A percentile compares a stretch with the other conserved stretches of the same genome.
phyloP scores from a whole-genome alignment of 257 asterid genomes.

The Jacaranda copaia region DNA sequence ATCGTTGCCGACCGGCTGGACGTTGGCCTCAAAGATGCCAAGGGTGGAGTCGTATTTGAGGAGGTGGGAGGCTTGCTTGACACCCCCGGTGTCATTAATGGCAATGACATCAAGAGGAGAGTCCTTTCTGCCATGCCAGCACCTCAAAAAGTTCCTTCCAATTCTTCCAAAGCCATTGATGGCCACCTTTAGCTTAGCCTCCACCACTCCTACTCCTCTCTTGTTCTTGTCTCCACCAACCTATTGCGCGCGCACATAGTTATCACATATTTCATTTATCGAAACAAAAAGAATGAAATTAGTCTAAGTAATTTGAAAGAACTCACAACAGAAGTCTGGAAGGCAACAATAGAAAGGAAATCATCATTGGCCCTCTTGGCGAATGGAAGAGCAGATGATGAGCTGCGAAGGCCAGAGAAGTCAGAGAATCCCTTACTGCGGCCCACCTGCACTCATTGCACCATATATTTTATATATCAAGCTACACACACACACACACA shows the following conservation, averaged over 20 bases:
- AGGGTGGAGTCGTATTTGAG: constrained; percentile 97
- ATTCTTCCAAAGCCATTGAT: constrained; percentile 93
- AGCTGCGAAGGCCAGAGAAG: constrained; percentile 76
- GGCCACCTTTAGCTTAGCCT: constrained; percentile 91
- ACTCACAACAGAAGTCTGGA: constrained; percentile 89
- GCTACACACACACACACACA: neutral
- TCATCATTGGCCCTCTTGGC: constrained; percentile 66
- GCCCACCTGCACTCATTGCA: constrained; percentile 56
- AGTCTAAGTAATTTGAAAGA: neutral
- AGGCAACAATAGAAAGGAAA: constrained; percentile 65
- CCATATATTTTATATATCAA: neutral
- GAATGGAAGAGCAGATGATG: constrained; percentile 66
- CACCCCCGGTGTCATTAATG: constrained; percentile 94
- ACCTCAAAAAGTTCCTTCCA: constrained; percentile 92
- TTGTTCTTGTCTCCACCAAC: constrained; percentile 75
- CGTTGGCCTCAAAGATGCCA: constrained; percentile 89
- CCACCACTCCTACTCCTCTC: constrained; percentile 70
- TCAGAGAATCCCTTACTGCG: constrained; percentile 87
- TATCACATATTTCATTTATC: neutral
- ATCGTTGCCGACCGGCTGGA: constrained; percentile 70
- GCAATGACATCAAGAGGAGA: constrained; percentile 87
- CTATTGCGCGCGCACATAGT: constrained; percentile 34
- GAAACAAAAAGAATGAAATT: no score
- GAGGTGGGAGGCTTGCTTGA: constrained; percentile 98
- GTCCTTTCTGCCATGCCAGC: constrained; percentile 96